Base-by-base conservation (phyloP, 1,284 basidiomycete species). In the Trametes pubescens region DNA sequence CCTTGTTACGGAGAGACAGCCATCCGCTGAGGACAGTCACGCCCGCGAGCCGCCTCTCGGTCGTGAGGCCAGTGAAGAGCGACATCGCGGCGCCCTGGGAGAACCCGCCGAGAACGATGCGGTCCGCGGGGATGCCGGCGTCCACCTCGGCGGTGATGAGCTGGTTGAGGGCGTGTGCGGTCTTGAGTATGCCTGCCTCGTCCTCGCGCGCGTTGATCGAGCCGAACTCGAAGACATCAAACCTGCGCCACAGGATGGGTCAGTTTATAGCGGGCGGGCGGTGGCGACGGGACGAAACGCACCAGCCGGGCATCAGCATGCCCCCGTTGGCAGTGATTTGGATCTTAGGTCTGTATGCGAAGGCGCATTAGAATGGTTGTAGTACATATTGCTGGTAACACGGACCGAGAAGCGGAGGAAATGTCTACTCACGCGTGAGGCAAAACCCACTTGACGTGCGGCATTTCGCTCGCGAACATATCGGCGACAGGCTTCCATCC, bases 51-150 rank as follows among this genome's bases (percentile, higher is more conserved):
- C 88, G 89, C 47, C 86, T 78, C 71, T 88, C 85, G 8, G 81
- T 83, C 0, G 88, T 90, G 48, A 96, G 76, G 7, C 88, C 93
- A 4, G 87, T 87, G 57, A 95, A 78, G 37, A 95, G 80, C 6
- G 88, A 83, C 80, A 96, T 89, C n/a, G 89, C 87, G 18, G 84
- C 92, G 44, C 95, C 95, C 77, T 97, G 95, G 64, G 88, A 91
- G 79, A 97, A 98, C 1, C 96, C 95, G 37, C 93, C 94, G 32
- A 97, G 77, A 18, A 96, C 82, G 67, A 92, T 89, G 32, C 87
- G 85, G 58, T 84, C 81, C 29, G 89, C 79, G 7, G 87, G 82
- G 57, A 91, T 86, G 29, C 93, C 94, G 16, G 81, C 80, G 61
- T 89, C 86, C 37, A 95, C 81, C 75, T 97, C 95, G 4, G 83